A percentile compares a stretch with the other conserved stretches of the same genome.
Conservation (phyloP, 352 stramenopile genomes). For the Ophiocytium majus region DNA sequence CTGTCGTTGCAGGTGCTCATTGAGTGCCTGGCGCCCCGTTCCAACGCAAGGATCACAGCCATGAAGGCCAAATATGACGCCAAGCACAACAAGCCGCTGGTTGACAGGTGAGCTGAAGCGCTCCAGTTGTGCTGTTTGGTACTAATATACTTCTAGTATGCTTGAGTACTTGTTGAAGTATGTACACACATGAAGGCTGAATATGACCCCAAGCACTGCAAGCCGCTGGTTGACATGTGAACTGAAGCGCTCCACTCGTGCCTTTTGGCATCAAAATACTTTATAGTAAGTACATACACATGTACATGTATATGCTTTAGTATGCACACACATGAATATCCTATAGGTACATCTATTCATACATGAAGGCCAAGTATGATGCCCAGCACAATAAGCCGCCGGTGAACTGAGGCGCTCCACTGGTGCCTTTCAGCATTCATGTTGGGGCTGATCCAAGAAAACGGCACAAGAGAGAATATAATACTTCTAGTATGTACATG, state of each 20-base stretch:
- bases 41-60: slow-evolving; percentile 41
- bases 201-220: slow-evolving; percentile 40
- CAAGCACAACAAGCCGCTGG: slow-evolving; percentile 40
- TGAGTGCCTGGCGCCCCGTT: slow-evolving; percentile 28
- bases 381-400: slow-evolving; percentile 39
- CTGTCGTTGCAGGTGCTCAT: too few species aligned
- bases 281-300: too few species aligned
- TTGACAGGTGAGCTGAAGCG: slow-evolving; percentile 17
- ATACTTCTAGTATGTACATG: too few species aligned
- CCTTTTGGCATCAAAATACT: neutral
- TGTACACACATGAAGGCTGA: slow-evolving; percentile 35
- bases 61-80: slow-evolving; percentile 33
- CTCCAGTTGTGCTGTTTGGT: neutral
- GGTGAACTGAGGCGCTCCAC: slow-evolving; percentile 47
- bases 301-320: too few species aligned
- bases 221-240: slow-evolving; percentile 39
- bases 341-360: too few species aligned
- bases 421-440: too few species aligned
- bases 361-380: slow-evolving; percentile 41
- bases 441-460: too few species aligned
- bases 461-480: too few species aligned
- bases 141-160: slow-evolving; percentile 10
- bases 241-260: neutral
- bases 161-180: too few species aligned
- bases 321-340: too few species aligned